Conservation (phyloP, 495 filamentous ascomycete genomes). For the Entonaema liquescens region DNA sequence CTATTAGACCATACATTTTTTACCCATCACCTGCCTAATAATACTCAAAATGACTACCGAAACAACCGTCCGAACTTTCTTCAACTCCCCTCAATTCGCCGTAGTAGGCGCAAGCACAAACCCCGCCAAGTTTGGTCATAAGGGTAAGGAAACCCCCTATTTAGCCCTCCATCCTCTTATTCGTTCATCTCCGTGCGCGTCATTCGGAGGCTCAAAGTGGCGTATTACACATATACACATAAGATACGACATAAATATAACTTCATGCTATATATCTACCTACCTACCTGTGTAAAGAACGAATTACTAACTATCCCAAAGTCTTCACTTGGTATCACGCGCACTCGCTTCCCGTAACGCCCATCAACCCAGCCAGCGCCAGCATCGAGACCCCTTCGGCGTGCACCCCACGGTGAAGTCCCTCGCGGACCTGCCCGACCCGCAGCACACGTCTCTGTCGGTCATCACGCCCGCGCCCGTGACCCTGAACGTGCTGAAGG, state of each 20-base stretch:
- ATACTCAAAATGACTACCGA: conserved; percentile 58
- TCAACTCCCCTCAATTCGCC: conserved; percentile 82
- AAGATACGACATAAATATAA: conserved; percentile 3
- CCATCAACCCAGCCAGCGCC: conserved; percentile 78
- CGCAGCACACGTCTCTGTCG: conserved; percentile 76
- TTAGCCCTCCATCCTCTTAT: neutral
- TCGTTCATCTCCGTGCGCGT: conserved; percentile 1
- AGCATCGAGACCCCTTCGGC: conserved; percentile 62
- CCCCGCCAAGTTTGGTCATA: conserved; percentile 88
- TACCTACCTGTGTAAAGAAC: no score
- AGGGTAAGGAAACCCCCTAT: conserved; percentile 62
- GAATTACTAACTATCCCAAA: conserved; percentile 48
- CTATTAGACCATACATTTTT: neutral
- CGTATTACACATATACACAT: conserved; percentile 21
- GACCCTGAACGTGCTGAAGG: conserved; percentile 72
- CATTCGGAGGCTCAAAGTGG: conserved; percentile 13
- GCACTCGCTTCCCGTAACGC: conserved; percentile 77
- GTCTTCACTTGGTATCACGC: conserved; percentile 89
- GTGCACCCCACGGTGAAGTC: conserved; percentile 71
- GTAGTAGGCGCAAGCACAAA: conserved; percentile 92
- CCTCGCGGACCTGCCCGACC: conserved; percentile 68
- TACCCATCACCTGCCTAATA: neutral
- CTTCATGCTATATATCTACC: neutral
- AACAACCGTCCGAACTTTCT: conserved; percentile 77
- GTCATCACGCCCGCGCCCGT: conserved; percentile 88